Percentiles rank a stretch among this genome's conserved stretches.
Conservation (phyloP, 805 yeast genomes). For the Metschnikowia orientalis region DNA sequence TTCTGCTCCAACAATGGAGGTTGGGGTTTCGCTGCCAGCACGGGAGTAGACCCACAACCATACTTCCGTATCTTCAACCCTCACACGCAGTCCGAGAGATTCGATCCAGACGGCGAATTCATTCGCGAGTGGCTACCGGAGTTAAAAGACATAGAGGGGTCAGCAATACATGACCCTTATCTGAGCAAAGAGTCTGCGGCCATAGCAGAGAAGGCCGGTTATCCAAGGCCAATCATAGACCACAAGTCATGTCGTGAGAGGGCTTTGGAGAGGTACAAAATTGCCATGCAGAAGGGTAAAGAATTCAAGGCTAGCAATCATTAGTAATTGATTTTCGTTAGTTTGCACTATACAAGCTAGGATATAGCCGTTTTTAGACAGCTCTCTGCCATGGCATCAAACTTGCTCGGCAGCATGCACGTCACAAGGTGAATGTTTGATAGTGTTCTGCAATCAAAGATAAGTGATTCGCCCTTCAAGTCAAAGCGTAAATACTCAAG, state of each 20-base stretch:
- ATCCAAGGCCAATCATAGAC: slow-evolving; percentile 44
- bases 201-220: slow-evolving; percentile 27
- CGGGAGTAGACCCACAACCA: slow-evolving; percentile 55
- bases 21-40: slow-evolving; percentile 52
- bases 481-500: slow-evolving; percentile 13
- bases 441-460: slow-evolving; percentile 8
- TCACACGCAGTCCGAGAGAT: slow-evolving; percentile 44
- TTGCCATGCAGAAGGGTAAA: slow-evolving; percentile 24
- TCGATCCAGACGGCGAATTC: slow-evolving; percentile 44
- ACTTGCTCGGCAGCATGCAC: too few relatives aligned
- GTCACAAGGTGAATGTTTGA: too few relatives aligned
- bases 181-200: slow-evolving; percentile 22
- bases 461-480: slow-evolving; percentile 10
- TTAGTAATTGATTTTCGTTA: too few relatives aligned
- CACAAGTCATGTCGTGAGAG: slow-evolving; percentile 38
- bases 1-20: slow-evolving; percentile 54
- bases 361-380: too few relatives aligned
- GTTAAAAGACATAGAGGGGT: slow-evolving; percentile 26
- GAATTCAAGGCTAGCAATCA: slow-evolving; percentile 5
- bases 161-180: slow-evolving; percentile 34
- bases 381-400: too few relatives aligned
- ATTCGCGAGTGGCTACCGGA: slow-evolving; percentile 51
- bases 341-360: too few relatives aligned
- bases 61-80: slow-evolving; percentile 55
- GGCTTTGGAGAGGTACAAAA: slow-evolving; percentile 40